These are phyloP conservation scores for Ustilago sp. DNA, from an alignment of 1,284 basidiomycete genomes.

Conservation along the genomic window DNA sequence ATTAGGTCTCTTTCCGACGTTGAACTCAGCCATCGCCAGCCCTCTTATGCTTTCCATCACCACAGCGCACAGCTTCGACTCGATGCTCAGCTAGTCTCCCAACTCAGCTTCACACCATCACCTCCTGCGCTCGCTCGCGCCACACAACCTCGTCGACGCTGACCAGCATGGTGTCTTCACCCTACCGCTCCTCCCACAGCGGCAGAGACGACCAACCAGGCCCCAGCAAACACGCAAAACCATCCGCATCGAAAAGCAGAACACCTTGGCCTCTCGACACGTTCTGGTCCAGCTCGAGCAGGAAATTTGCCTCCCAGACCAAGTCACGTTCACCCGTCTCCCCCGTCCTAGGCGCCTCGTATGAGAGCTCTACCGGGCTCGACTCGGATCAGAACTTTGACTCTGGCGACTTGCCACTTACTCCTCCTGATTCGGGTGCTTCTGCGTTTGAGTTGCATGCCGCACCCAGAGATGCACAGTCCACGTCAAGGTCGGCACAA, in stretches of 20 bases:
- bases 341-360: constrained; percentile 12
- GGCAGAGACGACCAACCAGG: constrained; percentile 5
- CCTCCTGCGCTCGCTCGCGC: background rate
- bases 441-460: constrained; percentile 29
- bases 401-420: constrained; percentile 35
- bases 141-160: background rate
- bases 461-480: background rate
- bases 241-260: constrained; percentile 16
- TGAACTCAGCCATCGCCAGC: no score
- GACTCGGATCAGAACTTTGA: constrained; percentile 21
- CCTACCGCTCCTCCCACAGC: constrained; percentile 14
- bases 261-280: constrained; percentile 48
- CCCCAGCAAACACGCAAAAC: constrained; percentile 19
- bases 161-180: constrained; percentile 17
- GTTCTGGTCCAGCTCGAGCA: constrained; percentile 36
- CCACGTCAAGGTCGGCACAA: background rate
- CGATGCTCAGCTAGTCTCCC: background rate
- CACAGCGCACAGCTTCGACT: background rate
- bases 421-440: constrained; percentile 40
- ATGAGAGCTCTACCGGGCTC: constrained; percentile 23
- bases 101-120: background rate
- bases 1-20: no score
- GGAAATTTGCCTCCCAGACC: constrained; percentile 9
- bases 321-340: constrained; percentile 22
- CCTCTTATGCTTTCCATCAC: background rate